Conservation (phyloP, 306 rosid species). For the Rosa chinensis region DNA sequence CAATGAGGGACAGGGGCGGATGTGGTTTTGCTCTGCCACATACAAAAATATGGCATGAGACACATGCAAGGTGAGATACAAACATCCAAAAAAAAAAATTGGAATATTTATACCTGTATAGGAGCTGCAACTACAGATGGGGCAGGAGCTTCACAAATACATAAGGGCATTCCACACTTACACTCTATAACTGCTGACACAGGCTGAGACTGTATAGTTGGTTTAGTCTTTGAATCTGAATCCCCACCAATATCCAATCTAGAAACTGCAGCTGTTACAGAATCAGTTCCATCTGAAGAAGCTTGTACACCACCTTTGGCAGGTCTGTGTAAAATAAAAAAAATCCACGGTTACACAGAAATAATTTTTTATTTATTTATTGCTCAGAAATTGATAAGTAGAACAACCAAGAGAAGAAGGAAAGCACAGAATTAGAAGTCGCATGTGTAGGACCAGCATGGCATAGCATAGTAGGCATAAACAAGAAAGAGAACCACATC, state of each 20-base stretch:
- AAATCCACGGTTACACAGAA: background rate
- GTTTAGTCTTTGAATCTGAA: conserved; percentile 37
- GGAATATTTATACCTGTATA: conserved; percentile 49
- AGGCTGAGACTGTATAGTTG: conserved; percentile 42
- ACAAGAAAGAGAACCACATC: background rate
- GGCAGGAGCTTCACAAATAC: conserved; percentile 84
- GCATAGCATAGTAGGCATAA: background rate
- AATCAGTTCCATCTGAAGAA: conserved; percentile 47
- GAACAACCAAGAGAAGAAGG: background rate
- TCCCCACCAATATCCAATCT: conserved; percentile 53
- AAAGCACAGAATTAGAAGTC: background rate
- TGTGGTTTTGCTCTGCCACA: conserved; percentile 45
- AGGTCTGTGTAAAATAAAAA: conserved; percentile 46
- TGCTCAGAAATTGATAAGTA: background rate
- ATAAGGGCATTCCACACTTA: conserved; percentile 98
- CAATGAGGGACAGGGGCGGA: conserved; percentile 46
- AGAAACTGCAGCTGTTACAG: conserved; percentile 56
- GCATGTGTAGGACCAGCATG: background rate
- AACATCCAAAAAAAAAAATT: conserved; percentile 5
- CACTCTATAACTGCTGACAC: conserved; percentile 52
- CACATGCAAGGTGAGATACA: conserved; percentile 6
- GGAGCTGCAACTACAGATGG: conserved; percentile 50
- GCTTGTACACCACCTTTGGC: conserved; percentile 42
- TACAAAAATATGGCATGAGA: conserved; percentile 28
- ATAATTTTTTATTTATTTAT: background rate